Base-by-base conservation (phyloP, 2,329 filamentous ascomycete species). In the Botrytis fabae region DNA sequence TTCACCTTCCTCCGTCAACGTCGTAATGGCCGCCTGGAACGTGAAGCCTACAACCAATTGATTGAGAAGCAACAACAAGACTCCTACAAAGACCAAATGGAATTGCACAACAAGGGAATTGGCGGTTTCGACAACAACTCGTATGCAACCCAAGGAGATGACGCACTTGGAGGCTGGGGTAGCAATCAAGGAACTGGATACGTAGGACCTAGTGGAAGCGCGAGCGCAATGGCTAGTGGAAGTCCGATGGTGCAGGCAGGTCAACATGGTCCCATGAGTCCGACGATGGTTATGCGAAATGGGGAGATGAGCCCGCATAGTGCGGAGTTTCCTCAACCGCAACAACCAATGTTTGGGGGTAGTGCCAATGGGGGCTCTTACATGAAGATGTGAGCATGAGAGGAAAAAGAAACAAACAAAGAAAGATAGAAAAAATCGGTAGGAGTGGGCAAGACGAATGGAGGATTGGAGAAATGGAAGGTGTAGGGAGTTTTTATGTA, bases 1-100 rank as follows among this genome's bases (percentile, higher is more conserved):
- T 86, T 87, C 78, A 88, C 86, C 82, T 89, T 86, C 81, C 82
- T 88, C 78, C 84, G 84, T 60, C 87, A 90, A 80, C 85, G 88
- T 54, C 84, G 85, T 60, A 82, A 81, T 0, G 89, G 89, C 20
- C 83, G 83, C 32, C 79, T 78, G 35, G 89, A 91, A 79, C 87
- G 87, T 54, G 82, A 82, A 4, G 77, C 75, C 25, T 81, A 80
- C 72, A 78, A 80, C 51, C 77, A 78, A 12, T 75, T 77, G 42
- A 74, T 80, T 18, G 78, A 80, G 51, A 77, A 75, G 60, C 78
- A 80, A 63, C 78, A 77, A n/a, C 75, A 80, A 44, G 76, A 80
- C 6, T 74, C 75, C 1, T 78, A 77, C 65, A 64, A 65, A 48
- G 74, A 79, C n/a, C 76, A 79, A 44, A 78, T 80, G 73, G 77